A percentile compares a stretch with the other conserved stretches of the same genome.
These are phyloP conservation scores for Croton laevigatus DNA, from an alignment of 441 rosid species.

Conservation along the genomic window DNA sequence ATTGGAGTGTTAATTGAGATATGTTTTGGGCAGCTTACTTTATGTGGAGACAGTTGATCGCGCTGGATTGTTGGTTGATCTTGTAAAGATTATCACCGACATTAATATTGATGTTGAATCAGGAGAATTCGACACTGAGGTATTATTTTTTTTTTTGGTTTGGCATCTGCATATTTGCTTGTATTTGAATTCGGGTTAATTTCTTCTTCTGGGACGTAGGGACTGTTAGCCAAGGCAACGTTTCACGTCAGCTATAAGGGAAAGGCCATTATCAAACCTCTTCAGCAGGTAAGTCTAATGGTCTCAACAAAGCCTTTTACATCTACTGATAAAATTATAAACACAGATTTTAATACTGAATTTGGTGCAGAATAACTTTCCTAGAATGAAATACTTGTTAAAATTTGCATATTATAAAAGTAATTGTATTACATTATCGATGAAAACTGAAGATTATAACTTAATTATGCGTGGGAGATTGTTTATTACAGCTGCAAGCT, in stretches of 20 bases:
- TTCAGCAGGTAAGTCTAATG: constrained; percentile 61
- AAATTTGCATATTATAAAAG: no score
- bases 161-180: no score
- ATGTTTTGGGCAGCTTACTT: constrained; percentile 58
- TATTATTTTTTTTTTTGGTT: constrained; percentile 11
- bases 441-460: no score
- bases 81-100: constrained; percentile 75
- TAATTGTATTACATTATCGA: no score
- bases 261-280: constrained; percentile 82
- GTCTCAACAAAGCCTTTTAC: no score
- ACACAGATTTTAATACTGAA: no score
- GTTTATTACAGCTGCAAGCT: no score
- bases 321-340: no score
- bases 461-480: no score
- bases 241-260: constrained; percentile 92
- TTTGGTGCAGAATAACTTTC: no score
- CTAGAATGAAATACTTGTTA: no score
- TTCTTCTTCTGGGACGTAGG: constrained; percentile 38
- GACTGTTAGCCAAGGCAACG: constrained; percentile 91
- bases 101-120: constrained; percentile 76
- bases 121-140: constrained; percentile 99
- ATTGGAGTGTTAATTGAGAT: neutral
- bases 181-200: neutral
- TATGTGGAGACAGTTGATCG: constrained; percentile 87
- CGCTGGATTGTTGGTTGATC: constrained; percentile 90